phyloP scores from a whole-genome alignment of 768 basidiomycete genomes.

The Suillus ampliporus region DNA sequence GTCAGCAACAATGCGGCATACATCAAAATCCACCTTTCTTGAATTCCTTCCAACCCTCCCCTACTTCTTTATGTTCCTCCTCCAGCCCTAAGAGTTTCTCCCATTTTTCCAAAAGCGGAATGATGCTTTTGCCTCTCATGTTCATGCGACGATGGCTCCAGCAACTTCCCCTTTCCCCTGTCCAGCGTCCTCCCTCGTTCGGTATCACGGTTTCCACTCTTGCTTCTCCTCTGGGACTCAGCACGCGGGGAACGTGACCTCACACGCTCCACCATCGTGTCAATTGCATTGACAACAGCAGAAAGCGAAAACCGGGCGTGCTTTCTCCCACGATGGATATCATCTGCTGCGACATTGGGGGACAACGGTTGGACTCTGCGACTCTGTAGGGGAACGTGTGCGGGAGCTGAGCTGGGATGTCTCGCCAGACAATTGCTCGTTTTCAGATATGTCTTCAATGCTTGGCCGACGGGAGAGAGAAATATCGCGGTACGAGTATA shows the following conservation, averaged over 20 bases:
- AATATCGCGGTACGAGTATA: slow-evolving; percentile 3
- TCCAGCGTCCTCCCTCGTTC: slow-evolving; percentile 40
- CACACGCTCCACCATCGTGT: slow-evolving; percentile 47
- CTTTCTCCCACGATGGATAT: slow-evolving; percentile 34
- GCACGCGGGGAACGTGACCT: slow-evolving; percentile 48
- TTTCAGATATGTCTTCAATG: slow-evolving; percentile 45
- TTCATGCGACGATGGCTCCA: slow-evolving; percentile 9
- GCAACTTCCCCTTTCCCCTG: slow-evolving; percentile 23
- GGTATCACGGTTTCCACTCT: slow-evolving; percentile 1
- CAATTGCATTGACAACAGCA: slow-evolving; percentile 52
- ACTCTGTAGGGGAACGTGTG: neutral
- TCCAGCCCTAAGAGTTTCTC: slow-evolving; percentile 10
- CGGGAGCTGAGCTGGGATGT: slow-evolving; percentile 6
- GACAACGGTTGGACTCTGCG: neutral
- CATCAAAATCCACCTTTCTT: slow-evolving; percentile 65
- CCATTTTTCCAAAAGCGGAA: neutral
- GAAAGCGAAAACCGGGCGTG: slow-evolving; percentile 56
- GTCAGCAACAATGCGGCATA: neutral
- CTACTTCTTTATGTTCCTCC: slow-evolving; percentile 41
- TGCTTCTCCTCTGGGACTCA: slow-evolving; percentile 21
- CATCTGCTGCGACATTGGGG: slow-evolving; percentile 12
- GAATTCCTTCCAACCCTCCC: slow-evolving; percentile 85
- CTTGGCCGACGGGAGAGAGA: slow-evolving; percentile 43
- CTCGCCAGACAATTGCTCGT: slow-evolving; percentile 24
- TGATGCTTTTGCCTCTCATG: slow-evolving; percentile 30